Evolutionary conservation across 306 rosid genomes (phyloP).

Genomic region (Quercus engelmannii): DNA sequence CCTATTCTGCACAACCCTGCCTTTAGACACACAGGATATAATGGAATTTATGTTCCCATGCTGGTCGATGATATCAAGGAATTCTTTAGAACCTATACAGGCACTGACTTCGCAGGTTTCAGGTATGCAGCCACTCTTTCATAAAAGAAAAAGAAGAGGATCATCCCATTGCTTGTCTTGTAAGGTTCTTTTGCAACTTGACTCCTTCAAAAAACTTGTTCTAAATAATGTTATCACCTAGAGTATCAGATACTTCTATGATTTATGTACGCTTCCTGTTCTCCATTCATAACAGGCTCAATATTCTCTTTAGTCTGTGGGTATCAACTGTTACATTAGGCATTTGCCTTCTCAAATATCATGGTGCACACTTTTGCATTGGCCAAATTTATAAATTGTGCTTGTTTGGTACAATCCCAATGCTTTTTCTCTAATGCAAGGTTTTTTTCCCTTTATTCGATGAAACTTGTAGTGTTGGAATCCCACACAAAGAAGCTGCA

Average conservation of each 20-base stretch:
- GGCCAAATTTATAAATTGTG: background rate
- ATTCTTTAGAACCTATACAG: conserved; percentile 34
- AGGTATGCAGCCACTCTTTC: conserved; percentile 22
- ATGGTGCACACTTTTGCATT: background rate
- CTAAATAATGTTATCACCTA: background rate
- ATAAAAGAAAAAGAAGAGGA: background rate
- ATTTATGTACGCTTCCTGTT: background rate
- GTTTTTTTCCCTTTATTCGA: background rate
- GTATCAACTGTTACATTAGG: background rate
- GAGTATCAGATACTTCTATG: background rate
- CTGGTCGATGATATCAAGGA: conserved; percentile 41
- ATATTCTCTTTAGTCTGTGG: background rate
- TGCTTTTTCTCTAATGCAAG: background rate
- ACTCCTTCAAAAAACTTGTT: background rate
- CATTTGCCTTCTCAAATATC: background rate
- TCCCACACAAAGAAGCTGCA: conserved; percentile 49
- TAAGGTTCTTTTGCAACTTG: background rate
- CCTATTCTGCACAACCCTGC: conserved; percentile 49
- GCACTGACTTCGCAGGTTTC: conserved; percentile 36
- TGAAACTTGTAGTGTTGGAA: conserved; percentile 35
- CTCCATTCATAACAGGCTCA: background rate
- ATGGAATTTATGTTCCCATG: conserved; percentile 50
- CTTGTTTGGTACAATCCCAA: background rate
- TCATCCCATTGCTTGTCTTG: background rate
- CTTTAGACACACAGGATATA: conserved; percentile 34